Conservation (phyloP, 495 filamentous ascomycete species). For the Aspergillus affinis region DNA sequence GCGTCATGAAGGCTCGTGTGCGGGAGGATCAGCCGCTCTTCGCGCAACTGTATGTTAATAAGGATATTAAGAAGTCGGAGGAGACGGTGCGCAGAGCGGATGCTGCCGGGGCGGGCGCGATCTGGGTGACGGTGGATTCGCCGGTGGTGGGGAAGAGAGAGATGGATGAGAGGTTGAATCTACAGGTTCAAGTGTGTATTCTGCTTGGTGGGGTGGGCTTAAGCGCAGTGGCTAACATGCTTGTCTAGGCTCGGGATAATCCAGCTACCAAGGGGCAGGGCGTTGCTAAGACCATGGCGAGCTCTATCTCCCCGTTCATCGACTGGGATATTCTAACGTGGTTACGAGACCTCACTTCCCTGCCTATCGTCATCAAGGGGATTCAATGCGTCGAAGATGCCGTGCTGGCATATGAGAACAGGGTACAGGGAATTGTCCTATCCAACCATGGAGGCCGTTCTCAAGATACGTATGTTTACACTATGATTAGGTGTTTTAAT, state of each 20-base stretch:
- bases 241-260: constrained; percentile 5
- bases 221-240: background rate
- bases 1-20: constrained; percentile 59
- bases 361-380: constrained; percentile 87
- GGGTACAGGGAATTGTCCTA: constrained; percentile 77
- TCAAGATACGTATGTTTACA: constrained; percentile 38
- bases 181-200: constrained; percentile 26
- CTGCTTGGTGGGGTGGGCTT: background rate
- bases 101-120: constrained; percentile 69
- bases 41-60: constrained; percentile 88
- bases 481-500: constrained; percentile 6
- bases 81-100: constrained; percentile 76
- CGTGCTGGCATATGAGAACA: constrained; percentile 60
- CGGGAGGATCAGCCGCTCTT: constrained; percentile 70
- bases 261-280: constrained; percentile 52
- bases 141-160: constrained; percentile 61
- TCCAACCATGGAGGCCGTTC: constrained; percentile 53
- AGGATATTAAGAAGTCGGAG: constrained; percentile 73
- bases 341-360: constrained; percentile 74
- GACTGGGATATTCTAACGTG: constrained; percentile 81
- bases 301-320: constrained; percentile 76
- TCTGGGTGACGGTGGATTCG: constrained; percentile 69
- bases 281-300: constrained; percentile 71
- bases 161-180: constrained; percentile 66
- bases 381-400: constrained; percentile 90